Percentiles rank a stretch among this genome's conserved stretches.
These are phyloP conservation scores for Stereocaulon alpinum DNA, from an alignment of 495 filamentous ascomycete species.

Conservation along the genomic window DNA sequence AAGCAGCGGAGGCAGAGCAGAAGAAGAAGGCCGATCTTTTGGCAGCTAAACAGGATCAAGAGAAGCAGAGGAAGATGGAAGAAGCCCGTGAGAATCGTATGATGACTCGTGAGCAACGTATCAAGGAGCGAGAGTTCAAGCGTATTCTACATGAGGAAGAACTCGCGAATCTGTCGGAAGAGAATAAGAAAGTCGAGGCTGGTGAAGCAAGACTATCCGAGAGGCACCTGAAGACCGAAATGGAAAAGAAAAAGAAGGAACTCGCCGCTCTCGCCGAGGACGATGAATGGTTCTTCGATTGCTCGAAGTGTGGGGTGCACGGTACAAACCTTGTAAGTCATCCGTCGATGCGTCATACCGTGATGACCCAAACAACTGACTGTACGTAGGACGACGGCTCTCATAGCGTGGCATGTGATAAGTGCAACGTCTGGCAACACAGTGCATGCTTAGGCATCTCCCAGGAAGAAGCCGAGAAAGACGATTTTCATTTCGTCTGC, in stretches of 20 bases:
- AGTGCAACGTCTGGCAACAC: constrained; percentile 93
- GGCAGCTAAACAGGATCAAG: constrained; percentile 56
- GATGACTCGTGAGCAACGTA: constrained; percentile 72
- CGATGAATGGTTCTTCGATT: constrained; percentile 91
- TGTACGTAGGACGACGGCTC: constrained; percentile 68
- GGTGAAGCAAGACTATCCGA: constrained; percentile 63
- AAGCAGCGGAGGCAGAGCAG: constrained; percentile 57
- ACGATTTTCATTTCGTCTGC: constrained; percentile 87
- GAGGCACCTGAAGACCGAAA: constrained; percentile 64
- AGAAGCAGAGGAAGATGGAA: constrained; percentile 58
- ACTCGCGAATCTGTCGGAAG: constrained; percentile 64
- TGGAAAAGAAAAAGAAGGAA: constrained; percentile 62
- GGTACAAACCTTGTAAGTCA: constrained; percentile 61
- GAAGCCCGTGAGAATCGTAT: constrained; percentile 71
- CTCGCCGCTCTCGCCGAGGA: constrained; percentile 64
- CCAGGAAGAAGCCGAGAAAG: constrained; percentile 64
- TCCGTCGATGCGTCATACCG: neutral
- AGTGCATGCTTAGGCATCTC: constrained; percentile 78
- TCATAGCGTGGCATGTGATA: constrained; percentile 90
- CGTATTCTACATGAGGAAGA: constrained; percentile 76
- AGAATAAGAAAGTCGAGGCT: constrained; percentile 54
- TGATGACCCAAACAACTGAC: neutral
- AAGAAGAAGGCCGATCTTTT: constrained; percentile 55
- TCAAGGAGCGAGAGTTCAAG: constrained; percentile 72
- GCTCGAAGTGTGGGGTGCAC: constrained; percentile 72